These are phyloP conservation scores for Tilletia caries DNA, from an alignment of 1,284 basidiomycete species.

Conservation along the genomic window DNA sequence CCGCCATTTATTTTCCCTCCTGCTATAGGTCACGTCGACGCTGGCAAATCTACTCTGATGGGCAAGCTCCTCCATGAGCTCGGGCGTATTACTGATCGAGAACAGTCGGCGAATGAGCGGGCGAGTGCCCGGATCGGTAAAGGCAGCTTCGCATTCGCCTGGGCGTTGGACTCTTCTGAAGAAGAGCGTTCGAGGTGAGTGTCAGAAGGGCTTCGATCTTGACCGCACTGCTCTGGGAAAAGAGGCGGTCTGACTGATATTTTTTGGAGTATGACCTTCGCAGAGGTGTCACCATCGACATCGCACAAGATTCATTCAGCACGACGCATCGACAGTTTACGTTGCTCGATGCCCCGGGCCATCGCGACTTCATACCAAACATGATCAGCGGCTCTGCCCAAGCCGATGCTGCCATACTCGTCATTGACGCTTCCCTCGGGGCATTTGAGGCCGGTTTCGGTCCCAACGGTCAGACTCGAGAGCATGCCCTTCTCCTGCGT, in stretches of 20 bases:
- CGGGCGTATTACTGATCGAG: constrained; percentile 80
- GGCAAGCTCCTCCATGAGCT: constrained; percentile 88
- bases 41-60: constrained; percentile 97
- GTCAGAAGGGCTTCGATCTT: too few species aligned
- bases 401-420: constrained; percentile 92
- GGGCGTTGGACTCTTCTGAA: constrained; percentile 87
- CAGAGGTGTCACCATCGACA: constrained; percentile 95
- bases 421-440: constrained; percentile 82
- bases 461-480: constrained; percentile 90
- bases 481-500: constrained; percentile 86
- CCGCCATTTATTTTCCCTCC: too few species aligned
- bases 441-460: constrained; percentile 96
- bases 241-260: too few species aligned
- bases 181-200: constrained; percentile 80
- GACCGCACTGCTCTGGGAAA: constrained; percentile 5
- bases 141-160: constrained; percentile 93
- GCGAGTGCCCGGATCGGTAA: constrained; percentile 89
- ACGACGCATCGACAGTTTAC: constrained; percentile 79
- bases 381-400: constrained; percentile 99
- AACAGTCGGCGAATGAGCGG: constrained; percentile 76
- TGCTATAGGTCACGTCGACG: constrained; percentile 99
- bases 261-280: not conserved
- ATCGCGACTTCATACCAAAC: constrained; percentile 95
- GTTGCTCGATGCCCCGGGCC: constrained; percentile 91
- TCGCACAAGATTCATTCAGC: constrained; percentile 76